These are phyloP conservation scores for Betula pendula DNA, from an alignment of 306 rosid genomes.

Conservation along the genomic window DNA sequence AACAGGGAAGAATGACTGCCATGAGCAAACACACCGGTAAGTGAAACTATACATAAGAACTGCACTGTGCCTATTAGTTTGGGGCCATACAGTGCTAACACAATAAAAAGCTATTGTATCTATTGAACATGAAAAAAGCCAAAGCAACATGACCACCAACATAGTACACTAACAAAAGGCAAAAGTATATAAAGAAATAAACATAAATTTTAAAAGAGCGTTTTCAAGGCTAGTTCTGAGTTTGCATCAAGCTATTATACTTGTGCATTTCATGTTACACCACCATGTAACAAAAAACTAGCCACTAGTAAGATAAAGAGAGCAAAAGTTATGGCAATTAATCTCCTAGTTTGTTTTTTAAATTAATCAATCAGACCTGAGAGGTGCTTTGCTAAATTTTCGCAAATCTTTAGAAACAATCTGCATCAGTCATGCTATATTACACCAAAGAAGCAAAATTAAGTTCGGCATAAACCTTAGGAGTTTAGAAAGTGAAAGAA, in stretches of 20 bases:
- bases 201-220: neutral
- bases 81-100: neutral
- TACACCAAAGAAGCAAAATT: neutral
- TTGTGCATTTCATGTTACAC: neutral
- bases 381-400: neutral
- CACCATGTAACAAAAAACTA: neutral
- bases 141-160: neutral
- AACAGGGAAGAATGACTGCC: neutral
- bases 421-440: neutral
- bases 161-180: no score
- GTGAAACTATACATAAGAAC: neutral
- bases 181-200: neutral
- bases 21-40: neutral
- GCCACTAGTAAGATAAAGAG: neutral
- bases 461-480: neutral
- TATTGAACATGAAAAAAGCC: neutral
- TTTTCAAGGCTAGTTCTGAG: neutral
- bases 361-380: neutral
- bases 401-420: neutral
- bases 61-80: neutral
- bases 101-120: neutral
- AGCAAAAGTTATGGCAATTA: neutral
- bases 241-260: neutral
- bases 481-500: neutral
- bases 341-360: neutral